Conservation (phyloP, 1,284 basidiomycete species). For the Leccinum proliferum region DNA sequence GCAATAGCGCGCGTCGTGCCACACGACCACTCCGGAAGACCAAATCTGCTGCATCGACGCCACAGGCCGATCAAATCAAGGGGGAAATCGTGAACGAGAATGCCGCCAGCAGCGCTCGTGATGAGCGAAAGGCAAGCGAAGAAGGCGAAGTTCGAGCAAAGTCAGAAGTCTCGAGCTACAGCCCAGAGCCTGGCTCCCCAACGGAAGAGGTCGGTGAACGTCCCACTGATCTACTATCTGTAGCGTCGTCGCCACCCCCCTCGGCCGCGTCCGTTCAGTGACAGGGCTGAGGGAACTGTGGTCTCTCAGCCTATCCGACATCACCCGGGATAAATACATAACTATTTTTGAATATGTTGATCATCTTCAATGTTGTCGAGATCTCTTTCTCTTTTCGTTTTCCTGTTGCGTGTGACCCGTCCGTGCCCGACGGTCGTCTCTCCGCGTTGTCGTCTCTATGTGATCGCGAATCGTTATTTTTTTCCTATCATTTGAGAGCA, state of each 20-base stretch:
- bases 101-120: slow-evolving; percentile 8
- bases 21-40: slow-evolving; percentile 30
- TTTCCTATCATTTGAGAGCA: background rate
- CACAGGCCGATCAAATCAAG: slow-evolving; percentile 21
- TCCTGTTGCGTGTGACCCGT: slow-evolving; percentile 13
- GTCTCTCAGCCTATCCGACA: slow-evolving; percentile 8
- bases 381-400: slow-evolving; percentile 1
- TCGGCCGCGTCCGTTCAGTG: slow-evolving; percentile 26
- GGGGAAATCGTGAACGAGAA: slow-evolving; percentile 19
- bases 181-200: slow-evolving; percentile 21
- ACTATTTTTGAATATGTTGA: slow-evolving; percentile 33
- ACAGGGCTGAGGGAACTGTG: slow-evolving; percentile 7
- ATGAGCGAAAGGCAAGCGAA: slow-evolving; percentile 8
- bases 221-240: slow-evolving; percentile 22
- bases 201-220: slow-evolving; percentile 20
- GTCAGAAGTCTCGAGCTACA: slow-evolving; percentile 12
- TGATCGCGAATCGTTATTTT: slow-evolving; percentile 1
- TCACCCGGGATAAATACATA: slow-evolving; percentile 25
- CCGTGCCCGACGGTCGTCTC: slow-evolving; percentile 2
- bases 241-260: slow-evolving; percentile 27
- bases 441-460: slow-evolving; percentile 8
- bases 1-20: slow-evolving; percentile 19
- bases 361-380: slow-evolving; percentile 27
- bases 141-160: slow-evolving; percentile 12
- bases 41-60: slow-evolving; percentile 32